These are phyloP conservation scores for Candida morakotiae DNA, from an alignment of 805 yeast species.

Conservation along the genomic window DNA sequence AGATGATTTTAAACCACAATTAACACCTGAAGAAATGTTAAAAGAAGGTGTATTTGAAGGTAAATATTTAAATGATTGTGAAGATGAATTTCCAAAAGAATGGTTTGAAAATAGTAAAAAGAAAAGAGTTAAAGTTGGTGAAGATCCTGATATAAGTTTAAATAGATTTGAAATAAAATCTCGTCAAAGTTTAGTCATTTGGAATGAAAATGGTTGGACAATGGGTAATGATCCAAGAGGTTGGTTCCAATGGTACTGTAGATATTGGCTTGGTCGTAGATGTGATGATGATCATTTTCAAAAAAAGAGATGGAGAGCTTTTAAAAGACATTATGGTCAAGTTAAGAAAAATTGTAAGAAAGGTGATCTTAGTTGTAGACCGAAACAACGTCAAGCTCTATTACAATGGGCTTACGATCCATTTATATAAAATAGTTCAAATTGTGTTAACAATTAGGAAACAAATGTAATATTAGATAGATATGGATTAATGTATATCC, in stretches of 20 bases:
- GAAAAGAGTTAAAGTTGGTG: neutral
- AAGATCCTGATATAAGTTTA: neutral
- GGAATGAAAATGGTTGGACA: neutral
- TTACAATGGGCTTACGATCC: conserved; percentile 1
- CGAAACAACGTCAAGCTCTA: neutral
- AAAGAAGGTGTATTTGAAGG: conserved; percentile 1
- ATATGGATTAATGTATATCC: no score
- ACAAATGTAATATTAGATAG: no score
- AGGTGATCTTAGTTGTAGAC: neutral
- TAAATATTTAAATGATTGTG: neutral
- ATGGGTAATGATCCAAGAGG: neutral
- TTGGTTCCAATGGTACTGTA: conserved; percentile 1
- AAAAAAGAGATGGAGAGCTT: neutral
- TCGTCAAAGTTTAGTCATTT: neutral
- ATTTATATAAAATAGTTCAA: neutral
- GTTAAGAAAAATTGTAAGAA: neutral
- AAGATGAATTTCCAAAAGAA: neutral
- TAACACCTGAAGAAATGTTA: neutral
- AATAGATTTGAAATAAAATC: neutral
- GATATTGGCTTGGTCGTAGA: neutral
- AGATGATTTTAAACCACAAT: neutral
- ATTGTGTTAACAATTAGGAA: no score
- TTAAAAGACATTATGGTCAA: neutral
- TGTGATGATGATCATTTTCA: neutral
- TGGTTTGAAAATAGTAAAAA: neutral